phyloP scores from a whole-genome alignment of 768 basidiomycete species.

The Gautieria morchelliformis region DNA sequence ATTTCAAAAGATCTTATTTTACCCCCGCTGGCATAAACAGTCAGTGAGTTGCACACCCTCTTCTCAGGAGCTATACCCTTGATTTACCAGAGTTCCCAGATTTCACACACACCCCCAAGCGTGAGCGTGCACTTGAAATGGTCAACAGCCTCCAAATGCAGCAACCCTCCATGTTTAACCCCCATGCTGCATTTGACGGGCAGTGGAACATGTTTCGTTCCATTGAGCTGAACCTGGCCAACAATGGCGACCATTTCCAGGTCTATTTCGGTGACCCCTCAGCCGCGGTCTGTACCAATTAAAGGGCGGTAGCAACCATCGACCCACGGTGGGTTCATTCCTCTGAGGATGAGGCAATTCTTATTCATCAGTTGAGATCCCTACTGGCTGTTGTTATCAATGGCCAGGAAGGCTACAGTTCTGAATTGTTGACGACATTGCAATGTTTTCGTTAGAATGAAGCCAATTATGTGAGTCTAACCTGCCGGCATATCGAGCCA shows the following conservation, averaged over 20 bases:
- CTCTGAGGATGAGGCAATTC: not conserved
- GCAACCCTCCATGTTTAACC: not conserved
- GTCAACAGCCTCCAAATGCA: not conserved
- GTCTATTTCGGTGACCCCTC: not conserved
- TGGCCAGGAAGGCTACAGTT: not conserved
- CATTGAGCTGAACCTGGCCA: not conserved
- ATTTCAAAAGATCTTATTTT: not conserved
- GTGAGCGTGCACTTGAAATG: not conserved
- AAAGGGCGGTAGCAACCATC: not conserved
- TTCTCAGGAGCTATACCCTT: not conserved
- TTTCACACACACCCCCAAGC: not conserved
- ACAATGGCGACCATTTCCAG: not conserved
- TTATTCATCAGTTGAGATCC: not conserved
- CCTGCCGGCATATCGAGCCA: constrained; percentile 5
- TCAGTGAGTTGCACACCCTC: not conserved
- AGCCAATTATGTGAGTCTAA: too few species aligned
- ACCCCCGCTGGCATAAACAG: not conserved
- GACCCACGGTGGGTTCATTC: not conserved
- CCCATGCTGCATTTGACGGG: constrained; percentile 6
- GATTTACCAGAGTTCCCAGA: not conserved
- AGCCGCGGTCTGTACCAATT: not conserved
- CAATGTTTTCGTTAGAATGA: constrained; percentile 2
- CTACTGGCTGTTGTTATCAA: not conserved
- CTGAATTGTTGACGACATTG: not conserved
- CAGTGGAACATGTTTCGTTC: not conserved